phyloP scores from a whole-genome alignment of 306 rosid species.

The Castanea sativa region DNA sequence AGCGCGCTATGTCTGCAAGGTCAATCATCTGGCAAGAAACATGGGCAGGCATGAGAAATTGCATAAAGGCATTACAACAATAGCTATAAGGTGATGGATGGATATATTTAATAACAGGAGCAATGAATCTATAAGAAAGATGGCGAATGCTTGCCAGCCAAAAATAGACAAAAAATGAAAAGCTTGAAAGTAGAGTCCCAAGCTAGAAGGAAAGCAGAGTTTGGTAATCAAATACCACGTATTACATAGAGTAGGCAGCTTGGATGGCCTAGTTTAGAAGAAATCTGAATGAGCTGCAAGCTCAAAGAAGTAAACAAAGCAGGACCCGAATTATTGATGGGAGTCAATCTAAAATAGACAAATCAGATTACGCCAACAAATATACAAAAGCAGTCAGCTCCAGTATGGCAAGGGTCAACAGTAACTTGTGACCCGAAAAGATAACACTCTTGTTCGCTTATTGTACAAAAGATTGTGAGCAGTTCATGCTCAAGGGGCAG shows the following conservation, averaged over 20 bases:
- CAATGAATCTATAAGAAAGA: not conserved
- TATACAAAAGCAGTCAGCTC: not conserved
- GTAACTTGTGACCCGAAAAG: not conserved
- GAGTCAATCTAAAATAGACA: not conserved
- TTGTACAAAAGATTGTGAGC: not conserved
- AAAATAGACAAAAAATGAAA: not conserved
- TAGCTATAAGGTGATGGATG: not conserved
- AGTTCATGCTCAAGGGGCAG: not conserved
- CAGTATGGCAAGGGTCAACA: not conserved
- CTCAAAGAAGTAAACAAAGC: not conserved
- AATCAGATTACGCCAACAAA: not conserved
- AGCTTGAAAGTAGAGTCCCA: not conserved
- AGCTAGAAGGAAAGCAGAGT: not conserved
- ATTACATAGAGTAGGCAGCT: not conserved
- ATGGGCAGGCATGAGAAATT: not conserved
- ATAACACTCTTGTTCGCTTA: not conserved
- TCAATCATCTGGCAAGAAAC: conserved; percentile 2
- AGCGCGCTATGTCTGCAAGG: not conserved
- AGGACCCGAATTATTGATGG: not conserved
- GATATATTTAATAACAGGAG: not conserved
- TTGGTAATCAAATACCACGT: not conserved
- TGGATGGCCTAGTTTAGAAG: not conserved
- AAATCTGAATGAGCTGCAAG: not conserved
- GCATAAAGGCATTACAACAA: not conserved
- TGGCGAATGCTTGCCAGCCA: not conserved